Conservation (phyloP, 1,284 basidiomycete genomes). For the Earliella scabrosa region DNA sequence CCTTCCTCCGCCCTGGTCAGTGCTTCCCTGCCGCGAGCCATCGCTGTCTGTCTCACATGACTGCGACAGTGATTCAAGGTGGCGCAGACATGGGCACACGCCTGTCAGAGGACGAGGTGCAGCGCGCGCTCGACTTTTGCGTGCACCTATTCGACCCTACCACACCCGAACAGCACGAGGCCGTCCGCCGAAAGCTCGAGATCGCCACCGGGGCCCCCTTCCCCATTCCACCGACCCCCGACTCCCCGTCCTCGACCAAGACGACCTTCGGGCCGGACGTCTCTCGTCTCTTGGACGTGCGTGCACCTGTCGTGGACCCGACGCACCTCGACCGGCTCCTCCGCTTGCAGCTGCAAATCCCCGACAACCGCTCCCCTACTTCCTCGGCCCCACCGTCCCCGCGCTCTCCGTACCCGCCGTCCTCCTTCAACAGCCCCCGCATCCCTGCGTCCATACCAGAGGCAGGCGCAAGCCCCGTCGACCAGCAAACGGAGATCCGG, state of each 20-base stretch:
- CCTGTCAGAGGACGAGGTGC: conserved; percentile 71
- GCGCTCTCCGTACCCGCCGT: conserved; percentile 24
- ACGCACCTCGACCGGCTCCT: conserved; percentile 17
- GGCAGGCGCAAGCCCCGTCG: not conserved
- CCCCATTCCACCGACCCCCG: not conserved
- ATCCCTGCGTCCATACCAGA: conserved; percentile 7
- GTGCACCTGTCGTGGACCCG: conserved; percentile 33
- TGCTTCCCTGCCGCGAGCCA: not conserved
- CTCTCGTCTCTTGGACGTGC: conserved; percentile 33
- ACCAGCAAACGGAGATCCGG: conserved; percentile 32
- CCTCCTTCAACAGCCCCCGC: conserved; percentile 21
- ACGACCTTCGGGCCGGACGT: not conserved
- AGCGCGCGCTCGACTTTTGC: conserved; percentile 50
- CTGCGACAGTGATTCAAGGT: conserved; percentile 68
- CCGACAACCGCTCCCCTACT: conserved; percentile 1
- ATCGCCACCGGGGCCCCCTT: conserved; percentile 4
- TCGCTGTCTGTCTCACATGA: not conserved
- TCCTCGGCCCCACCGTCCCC: not conserved
- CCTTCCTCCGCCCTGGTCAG: conserved; percentile 62
- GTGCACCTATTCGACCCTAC: conserved; percentile 44
- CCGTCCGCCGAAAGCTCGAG: conserved; percentile 34
- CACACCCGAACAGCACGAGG: conserved; percentile 39
- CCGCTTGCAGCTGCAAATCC: conserved; percentile 13
- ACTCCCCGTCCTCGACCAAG: conserved; percentile 5
- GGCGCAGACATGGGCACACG: conserved; percentile 71